Evolutionary conservation across 2,329 filamentous ascomycete genomes (phyloP).

Genomic region (Cladosporium sp.): DNA sequence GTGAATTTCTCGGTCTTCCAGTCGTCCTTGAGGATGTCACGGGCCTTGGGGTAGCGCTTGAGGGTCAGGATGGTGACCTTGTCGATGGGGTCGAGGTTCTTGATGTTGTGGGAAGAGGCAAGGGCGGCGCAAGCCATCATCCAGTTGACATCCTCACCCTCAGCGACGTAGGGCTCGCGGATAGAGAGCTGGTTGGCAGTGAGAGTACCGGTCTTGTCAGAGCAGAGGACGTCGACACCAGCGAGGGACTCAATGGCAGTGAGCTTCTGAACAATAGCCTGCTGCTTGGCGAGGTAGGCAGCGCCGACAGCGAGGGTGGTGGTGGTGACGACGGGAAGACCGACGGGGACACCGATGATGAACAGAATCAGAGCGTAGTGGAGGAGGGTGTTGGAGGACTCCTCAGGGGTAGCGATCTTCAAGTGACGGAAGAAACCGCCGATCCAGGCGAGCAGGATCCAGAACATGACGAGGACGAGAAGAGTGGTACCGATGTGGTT

Average conservation of each 20-base stretch:
- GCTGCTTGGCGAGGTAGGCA: conserved; percentile 69
- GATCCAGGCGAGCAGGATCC: conserved; percentile 68
- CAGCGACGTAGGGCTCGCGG: conserved; percentile 68
- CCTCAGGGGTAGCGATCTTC: conserved; percentile 53
- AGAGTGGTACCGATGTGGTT: conserved; percentile 70
- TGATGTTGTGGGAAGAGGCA: conserved; percentile 72
- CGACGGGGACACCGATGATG: conserved; percentile 73
- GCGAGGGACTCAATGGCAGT: conserved; percentile 71
- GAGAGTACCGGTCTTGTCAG: conserved; percentile 74
- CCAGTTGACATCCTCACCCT: conserved; percentile 74
- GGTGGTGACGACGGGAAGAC: conserved; percentile 72
- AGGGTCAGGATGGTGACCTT: conserved; percentile 72
- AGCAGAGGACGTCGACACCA: conserved; percentile 72
- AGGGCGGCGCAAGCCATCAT: conserved; percentile 77
- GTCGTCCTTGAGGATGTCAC: conserved; percentile 66
- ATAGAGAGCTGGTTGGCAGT: conserved; percentile 70
- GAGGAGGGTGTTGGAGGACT: conserved; percentile 57
- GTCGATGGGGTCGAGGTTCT: conserved; percentile 72
- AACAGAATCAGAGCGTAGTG: conserved; percentile 64
- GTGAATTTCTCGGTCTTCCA: conserved; percentile 75
- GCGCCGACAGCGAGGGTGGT: conserved; percentile 72
- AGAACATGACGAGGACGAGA: conserved; percentile 70
- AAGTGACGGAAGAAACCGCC: conserved; percentile 72
- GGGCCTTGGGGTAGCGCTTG: conserved; percentile 69
- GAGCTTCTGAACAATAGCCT: conserved; percentile 74